These are phyloP conservation scores for Russula foetens DNA, from an alignment of 768 basidiomycete species.

Conservation along the genomic window DNA sequence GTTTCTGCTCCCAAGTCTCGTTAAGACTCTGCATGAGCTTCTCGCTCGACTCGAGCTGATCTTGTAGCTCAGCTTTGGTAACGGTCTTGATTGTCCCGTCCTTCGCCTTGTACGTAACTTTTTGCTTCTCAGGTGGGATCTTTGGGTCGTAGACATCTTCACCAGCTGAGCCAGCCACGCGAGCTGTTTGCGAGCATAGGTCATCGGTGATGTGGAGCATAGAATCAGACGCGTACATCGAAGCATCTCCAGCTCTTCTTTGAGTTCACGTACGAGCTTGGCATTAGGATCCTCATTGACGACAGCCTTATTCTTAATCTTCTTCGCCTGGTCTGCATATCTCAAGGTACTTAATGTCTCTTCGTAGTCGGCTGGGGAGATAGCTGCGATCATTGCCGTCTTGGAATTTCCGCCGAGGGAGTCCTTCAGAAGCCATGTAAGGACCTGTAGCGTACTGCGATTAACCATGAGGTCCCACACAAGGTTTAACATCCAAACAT, in stretches of 20 bases:
- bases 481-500: conserved; percentile 25
- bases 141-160: conserved; percentile 81
- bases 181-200: conserved; percentile 36
- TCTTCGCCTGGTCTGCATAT: conserved; percentile 98
- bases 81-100: conserved; percentile 93
- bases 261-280: conserved; percentile 96
- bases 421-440: conserved; percentile 98
- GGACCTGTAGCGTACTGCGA: conserved; percentile 43
- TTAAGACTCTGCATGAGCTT: conserved; percentile 91
- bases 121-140: conserved; percentile 90
- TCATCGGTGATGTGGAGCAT: conserved; percentile 15
- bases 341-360: conserved; percentile 94
- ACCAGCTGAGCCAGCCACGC: conserved; percentile 57
- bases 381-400: conserved; percentile 99
- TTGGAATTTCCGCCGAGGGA: conserved; percentile 95
- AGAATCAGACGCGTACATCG: conserved; percentile 44
- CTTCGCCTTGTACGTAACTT: conserved; percentile 89
- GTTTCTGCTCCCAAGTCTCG: conserved; percentile 95
- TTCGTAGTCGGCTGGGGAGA: conserved; percentile 97
- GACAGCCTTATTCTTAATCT: conserved; percentile 99
- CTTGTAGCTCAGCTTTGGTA: conserved; percentile 94
- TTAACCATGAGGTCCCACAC: background rate
- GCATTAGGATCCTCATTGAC: conserved; percentile 99
- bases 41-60: conserved; percentile 92
- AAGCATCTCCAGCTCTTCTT: conserved; percentile 93